Conservation (phyloP, 2,329 filamentous ascomycete species). For the Talaromyces piceae region DNA sequence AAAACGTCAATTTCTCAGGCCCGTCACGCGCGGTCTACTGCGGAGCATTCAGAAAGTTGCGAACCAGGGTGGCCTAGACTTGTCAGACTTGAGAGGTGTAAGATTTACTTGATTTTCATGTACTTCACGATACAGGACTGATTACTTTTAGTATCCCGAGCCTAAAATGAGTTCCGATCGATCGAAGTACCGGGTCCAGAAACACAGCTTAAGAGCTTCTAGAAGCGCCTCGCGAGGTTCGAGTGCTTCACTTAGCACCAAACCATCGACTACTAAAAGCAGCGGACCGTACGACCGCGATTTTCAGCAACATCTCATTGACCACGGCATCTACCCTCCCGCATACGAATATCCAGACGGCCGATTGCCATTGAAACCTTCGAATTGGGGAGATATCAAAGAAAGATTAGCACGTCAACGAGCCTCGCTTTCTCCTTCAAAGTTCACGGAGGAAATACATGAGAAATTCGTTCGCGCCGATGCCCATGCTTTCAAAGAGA, state of each 20-base stretch:
- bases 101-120: background rate
- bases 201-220: background rate
- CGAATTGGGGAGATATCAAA: slow-evolving; percentile 19
- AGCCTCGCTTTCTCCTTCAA: slow-evolving; percentile 30
- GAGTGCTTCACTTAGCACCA: slow-evolving; percentile 12
- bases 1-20: background rate
- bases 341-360: slow-evolving; percentile 19
- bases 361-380: slow-evolving; percentile 10
- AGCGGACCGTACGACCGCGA: slow-evolving; percentile 25
- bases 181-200: background rate
- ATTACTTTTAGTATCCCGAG: slow-evolving; percentile 2
- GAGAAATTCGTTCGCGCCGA: slow-evolving; percentile 22
- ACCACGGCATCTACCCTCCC: slow-evolving; percentile 25
- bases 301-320: slow-evolving; percentile 33
- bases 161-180: background rate
- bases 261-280: slow-evolving; percentile 19
- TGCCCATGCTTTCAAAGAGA: slow-evolving; percentile 26
- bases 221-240: background rate
- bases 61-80: slow-evolving; percentile 2
- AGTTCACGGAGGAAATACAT: slow-evolving; percentile 24
- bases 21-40: too few relatives aligned
- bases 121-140: background rate
- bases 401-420: slow-evolving; percentile 20
- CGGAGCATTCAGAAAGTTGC: slow-evolving; percentile 1
- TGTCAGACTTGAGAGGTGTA: slow-evolving; percentile 3